These are phyloP conservation scores for Neonectria sp. DNA, from an alignment of 2,329 filamentous ascomycete species.

Conservation along the genomic window DNA sequence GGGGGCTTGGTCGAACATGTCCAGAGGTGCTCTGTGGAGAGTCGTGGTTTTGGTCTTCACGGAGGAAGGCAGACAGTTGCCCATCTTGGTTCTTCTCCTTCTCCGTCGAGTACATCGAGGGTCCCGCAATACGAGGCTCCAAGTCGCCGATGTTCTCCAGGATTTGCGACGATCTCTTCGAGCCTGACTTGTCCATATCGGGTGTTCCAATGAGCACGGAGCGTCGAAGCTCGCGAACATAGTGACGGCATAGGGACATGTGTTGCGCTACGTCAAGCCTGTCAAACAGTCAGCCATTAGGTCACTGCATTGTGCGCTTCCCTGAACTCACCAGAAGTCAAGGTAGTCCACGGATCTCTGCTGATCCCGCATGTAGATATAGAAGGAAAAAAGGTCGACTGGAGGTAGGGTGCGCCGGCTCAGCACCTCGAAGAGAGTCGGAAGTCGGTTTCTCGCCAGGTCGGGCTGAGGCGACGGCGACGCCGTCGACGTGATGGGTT, in stretches of 20 bases:
- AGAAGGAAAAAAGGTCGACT: conserved; percentile 98
- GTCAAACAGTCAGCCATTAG: conserved; percentile 36
- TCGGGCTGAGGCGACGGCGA: conserved; percentile 72
- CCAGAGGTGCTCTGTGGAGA: conserved; percentile 66
- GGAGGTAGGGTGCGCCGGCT: conserved; percentile 95
- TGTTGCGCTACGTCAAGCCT: conserved; percentile 99
- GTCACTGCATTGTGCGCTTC: background rate
- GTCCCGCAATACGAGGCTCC: conserved; percentile 70
- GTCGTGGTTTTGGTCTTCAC: conserved; percentile 74
- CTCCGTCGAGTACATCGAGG: conserved; percentile 74
- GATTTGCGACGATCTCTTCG: conserved; percentile 87
- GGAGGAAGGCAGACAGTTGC: conserved; percentile 90
- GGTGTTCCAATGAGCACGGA: conserved; percentile 95
- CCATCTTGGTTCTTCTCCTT: conserved; percentile 87
- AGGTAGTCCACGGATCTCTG: conserved; percentile 98
- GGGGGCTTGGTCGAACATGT: conserved; percentile 64
- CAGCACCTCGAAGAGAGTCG: conserved; percentile 95
- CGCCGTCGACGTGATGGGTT: conserved; percentile 48
- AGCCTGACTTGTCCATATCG: conserved; percentile 85
- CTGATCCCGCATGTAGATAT: conserved; percentile 99
- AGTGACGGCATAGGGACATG: conserved; percentile 97
- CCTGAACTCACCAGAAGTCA: conserved; percentile 87
- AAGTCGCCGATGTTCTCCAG: conserved; percentile 82
- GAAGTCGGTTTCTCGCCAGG: conserved; percentile 83
- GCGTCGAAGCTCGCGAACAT: conserved; percentile 93